A percentile compares a stretch with the other conserved stretches of the same genome.
Evolutionary conservation across 2,329 filamentous ascomycete genomes (phyloP).

Genomic region (Didymosphaeria variabile): DNA sequence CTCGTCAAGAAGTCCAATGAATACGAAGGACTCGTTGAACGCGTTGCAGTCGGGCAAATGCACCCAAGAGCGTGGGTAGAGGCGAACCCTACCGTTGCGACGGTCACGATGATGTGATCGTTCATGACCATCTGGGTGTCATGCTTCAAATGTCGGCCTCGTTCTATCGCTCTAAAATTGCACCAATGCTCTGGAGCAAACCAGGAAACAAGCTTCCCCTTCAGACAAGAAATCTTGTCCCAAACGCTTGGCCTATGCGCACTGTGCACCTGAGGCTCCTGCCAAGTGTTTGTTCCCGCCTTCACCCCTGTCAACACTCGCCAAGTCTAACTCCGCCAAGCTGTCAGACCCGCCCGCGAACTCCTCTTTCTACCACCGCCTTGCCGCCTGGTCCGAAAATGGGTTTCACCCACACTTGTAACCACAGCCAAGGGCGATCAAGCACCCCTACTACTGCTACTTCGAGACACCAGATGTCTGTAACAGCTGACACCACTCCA

Average conservation of each 20-base stretch:
- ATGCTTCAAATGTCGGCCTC: background rate
- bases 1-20: background rate
- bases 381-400: constrained; percentile 1
- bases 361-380: background rate
- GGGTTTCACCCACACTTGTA: constrained; percentile 13
- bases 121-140: background rate
- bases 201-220: constrained; percentile 12
- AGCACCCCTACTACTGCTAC: background rate
- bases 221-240: constrained; percentile 15
- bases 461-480: constrained; percentile 17
- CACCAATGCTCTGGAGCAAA: background rate
- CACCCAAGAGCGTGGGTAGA: background rate
- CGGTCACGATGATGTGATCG: background rate
- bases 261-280: constrained; percentile 10
- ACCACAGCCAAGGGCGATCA: constrained; percentile 16
- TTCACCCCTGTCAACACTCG: constrained; percentile 14
- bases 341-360: background rate
- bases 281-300: constrained; percentile 9
- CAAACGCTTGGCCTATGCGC: constrained; percentile 20
- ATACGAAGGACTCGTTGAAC: background rate
- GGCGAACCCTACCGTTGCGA: background rate
- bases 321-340: constrained; percentile 18
- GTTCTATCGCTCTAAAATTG: constrained; percentile 2
- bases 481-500: constrained; percentile 2
- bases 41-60: background rate